A percentile compares a stretch with the other conserved stretches of the same genome.
Conservation (phyloP, 345 rosid genomes). For the Odontarrhena argentea region DNA sequence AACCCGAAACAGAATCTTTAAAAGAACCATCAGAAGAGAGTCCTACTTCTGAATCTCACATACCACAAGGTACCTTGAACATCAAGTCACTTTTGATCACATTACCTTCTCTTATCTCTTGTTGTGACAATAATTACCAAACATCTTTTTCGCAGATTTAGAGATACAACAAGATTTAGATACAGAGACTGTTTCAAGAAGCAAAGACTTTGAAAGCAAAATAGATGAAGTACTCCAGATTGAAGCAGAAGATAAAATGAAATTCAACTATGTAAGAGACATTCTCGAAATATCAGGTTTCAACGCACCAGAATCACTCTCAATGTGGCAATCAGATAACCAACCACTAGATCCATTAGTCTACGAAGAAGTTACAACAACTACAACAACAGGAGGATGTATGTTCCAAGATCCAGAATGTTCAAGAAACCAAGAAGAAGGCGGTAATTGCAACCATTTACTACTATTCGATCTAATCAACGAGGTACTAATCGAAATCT, state of each 20-base stretch:
- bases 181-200: constrained; percentile 13
- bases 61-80: constrained; percentile 42
- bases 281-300: constrained; percentile 74
- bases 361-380: constrained; percentile 53
- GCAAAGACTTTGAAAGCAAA: constrained; percentile 27
- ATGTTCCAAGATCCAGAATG: constrained; percentile 51
- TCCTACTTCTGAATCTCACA: constrained; percentile 11
- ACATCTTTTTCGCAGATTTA: not conserved
- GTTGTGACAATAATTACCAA: not conserved
- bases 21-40: constrained; percentile 38
- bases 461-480: constrained; percentile 69
- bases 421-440: constrained; percentile 45
- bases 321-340: constrained; percentile 65
- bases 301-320: constrained; percentile 50
- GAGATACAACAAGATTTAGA: constrained; percentile 7
- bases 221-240: constrained; percentile 38
- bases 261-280: constrained; percentile 68
- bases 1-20: constrained; percentile 15
- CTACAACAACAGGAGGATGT: constrained; percentile 39
- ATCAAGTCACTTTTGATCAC: constrained; percentile 5
- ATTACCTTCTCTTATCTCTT: constrained; percentile 3
- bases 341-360: constrained; percentile 66
- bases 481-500: constrained; percentile 62
- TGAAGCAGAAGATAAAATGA: constrained; percentile 49
- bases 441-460: constrained; percentile 48